These are phyloP conservation scores for Musa beccarii DNA, from an alignment of 176 grass and related monocot species.

Conservation along the genomic window DNA sequence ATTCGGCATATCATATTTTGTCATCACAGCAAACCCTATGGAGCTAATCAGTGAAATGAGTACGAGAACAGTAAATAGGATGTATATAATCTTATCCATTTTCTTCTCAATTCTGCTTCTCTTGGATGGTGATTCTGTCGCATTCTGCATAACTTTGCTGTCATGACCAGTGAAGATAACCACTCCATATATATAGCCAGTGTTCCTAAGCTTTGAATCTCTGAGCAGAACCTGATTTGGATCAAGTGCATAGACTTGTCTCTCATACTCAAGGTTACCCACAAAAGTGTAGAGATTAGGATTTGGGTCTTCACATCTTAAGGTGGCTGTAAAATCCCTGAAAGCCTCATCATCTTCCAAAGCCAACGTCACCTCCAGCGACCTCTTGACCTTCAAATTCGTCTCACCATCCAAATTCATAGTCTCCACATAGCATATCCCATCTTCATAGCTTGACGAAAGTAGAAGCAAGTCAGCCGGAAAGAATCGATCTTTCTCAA, in stretches of 20 bases:
- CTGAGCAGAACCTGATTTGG: constrained; percentile 83
- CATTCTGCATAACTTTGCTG: constrained; percentile 97
- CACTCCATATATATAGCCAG: constrained; percentile 73
- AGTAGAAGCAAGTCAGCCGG: constrained; percentile 76
- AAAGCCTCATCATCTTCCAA: constrained; percentile 77
- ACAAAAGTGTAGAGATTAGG: constrained; percentile 76
- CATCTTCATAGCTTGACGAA: constrained; percentile 93
- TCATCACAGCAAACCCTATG: constrained; percentile 78
- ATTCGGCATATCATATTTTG: constrained; percentile 53
- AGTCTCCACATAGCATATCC: constrained; percentile 97
- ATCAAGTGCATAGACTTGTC: constrained; percentile 72
- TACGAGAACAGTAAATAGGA: constrained; percentile 79
- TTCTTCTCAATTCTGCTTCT: constrained; percentile 90
- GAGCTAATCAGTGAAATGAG: constrained; percentile 89
- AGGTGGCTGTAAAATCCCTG: constrained; percentile 59
- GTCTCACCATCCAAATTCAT: constrained; percentile 98
- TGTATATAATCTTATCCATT: constrained; percentile 96
- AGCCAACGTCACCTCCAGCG: constrained; percentile 63
- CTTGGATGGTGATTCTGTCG: constrained; percentile 83
- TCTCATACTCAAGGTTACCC: constrained; percentile 91
- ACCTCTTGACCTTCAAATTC: constrained; percentile 94
- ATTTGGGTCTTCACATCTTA: constrained; percentile 93
- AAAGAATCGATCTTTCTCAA: constrained; percentile 95
- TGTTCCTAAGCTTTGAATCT: constrained; percentile 98
- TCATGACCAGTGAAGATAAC: constrained; percentile 94